phyloP scores from a whole-genome alignment of 108 stramenopile genomes.

The Craspedostauros australis region DNA sequence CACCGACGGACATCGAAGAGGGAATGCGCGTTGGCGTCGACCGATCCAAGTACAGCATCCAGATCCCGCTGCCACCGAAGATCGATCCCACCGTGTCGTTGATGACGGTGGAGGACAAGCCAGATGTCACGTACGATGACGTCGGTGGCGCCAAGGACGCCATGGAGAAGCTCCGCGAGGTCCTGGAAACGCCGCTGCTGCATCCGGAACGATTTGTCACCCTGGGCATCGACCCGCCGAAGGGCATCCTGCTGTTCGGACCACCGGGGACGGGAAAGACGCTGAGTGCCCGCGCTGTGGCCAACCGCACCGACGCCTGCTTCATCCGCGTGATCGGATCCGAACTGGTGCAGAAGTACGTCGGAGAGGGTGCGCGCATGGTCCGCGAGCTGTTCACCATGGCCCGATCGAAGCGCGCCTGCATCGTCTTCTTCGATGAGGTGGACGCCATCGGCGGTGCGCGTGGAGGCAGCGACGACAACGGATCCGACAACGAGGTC shows the following conservation, averaged over 20 bases:
- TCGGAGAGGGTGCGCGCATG: constrained; percentile 99
- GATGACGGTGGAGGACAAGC: constrained; percentile 99
- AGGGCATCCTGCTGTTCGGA: constrained; percentile 93
- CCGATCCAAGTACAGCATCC: constrained; percentile 94
- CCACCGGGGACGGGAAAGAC: constrained; percentile 97
- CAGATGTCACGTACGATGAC: constrained; percentile 99
- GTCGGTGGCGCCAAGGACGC: constrained; percentile 98
- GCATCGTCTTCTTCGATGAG: constrained; percentile 96
- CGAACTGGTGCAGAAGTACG: constrained; percentile 95
- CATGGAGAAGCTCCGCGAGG: constrained; percentile 95
- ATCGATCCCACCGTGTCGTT: constrained; percentile 98
- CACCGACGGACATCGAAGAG: constrained; percentile 99
- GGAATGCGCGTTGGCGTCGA: constrained; percentile 99
- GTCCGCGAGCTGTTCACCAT: constrained; percentile 98
- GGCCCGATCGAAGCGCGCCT: constrained; percentile 96
- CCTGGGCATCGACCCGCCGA: constrained; percentile 97
- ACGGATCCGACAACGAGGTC: constrained; percentile 92
- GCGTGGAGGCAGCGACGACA: constrained; percentile 76
- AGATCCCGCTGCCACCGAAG: constrained; percentile 98
- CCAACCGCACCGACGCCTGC: constrained; percentile 96
- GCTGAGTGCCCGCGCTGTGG: constrained; percentile 88
- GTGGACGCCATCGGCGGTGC: constrained; percentile 92
- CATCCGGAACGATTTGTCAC: constrained; percentile 96
- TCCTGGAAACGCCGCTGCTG: constrained; percentile 89
- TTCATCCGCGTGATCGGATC: constrained; percentile 98